Percentiles rank a stretch among this genome's conserved stretches.
These are phyloP conservation scores for Laetiporus sulphureus DNA, from an alignment of 1,284 basidiomycete genomes.

Conservation along the genomic window DNA sequence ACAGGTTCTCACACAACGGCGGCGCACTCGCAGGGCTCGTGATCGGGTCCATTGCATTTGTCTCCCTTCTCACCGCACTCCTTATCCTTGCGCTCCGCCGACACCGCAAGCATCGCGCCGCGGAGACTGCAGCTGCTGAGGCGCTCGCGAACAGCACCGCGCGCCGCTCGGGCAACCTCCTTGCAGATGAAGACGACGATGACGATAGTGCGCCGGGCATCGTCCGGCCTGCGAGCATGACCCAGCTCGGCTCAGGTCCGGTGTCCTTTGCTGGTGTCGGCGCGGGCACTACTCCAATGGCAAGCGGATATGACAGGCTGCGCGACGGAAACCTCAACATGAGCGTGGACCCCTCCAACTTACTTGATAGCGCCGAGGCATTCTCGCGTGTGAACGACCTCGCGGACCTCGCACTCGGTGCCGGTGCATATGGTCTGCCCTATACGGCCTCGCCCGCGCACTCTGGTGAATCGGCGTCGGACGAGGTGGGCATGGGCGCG, in stretches of 20 bases:
- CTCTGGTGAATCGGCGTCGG: no score
- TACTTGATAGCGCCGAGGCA: neutral
- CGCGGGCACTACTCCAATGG: neutral
- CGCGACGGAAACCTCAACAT: slow-evolving; percentile 11
- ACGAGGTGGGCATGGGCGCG: no score
- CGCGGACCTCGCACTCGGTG: slow-evolving; percentile 5
- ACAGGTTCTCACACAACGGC: slow-evolving; percentile 19
- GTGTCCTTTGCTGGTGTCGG: slow-evolving; percentile 7
- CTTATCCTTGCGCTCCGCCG: slow-evolving; percentile 17
- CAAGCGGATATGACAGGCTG: slow-evolving; percentile 9
- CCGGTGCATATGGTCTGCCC: no score
- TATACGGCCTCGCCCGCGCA: no score
- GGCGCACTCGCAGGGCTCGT: slow-evolving; percentile 24
- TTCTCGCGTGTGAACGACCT: neutral
- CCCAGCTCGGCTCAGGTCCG: slow-evolving; percentile 10
- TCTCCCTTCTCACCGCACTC: slow-evolving; percentile 15
- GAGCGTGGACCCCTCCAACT: slow-evolving; percentile 2
- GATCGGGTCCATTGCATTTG: slow-evolving; percentile 20
- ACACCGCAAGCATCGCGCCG: slow-evolving; percentile 14
- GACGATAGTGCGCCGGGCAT: slow-evolving; percentile 3
- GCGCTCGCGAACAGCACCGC: slow-evolving; percentile 9
- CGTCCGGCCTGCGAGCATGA: neutral
- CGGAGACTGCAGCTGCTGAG: slow-evolving; percentile 15
- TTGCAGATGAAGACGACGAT: slow-evolving; percentile 17
- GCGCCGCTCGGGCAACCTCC: slow-evolving; percentile 9